Evolutionary conservation across 257 asterid species (phyloP).

Genomic region (Gentiana straminea): DNA sequence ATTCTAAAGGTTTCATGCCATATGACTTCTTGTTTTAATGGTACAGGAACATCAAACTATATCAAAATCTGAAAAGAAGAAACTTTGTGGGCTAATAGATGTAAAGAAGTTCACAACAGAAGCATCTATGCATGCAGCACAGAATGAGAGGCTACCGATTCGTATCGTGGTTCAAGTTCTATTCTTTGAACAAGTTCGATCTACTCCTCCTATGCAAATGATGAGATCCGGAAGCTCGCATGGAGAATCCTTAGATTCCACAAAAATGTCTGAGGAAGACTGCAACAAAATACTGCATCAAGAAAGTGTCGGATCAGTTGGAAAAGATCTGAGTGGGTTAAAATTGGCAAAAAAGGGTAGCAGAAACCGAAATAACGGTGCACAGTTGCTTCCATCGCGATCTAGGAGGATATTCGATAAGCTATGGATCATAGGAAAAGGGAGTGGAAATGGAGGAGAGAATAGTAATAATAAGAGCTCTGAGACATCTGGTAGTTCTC

Average conservation of each 20-base stretch:
- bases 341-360: conserved; percentile 39
- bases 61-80: conserved; percentile 65
- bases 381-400: conserved; percentile 71
- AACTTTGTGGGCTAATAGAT: conserved; percentile 62
- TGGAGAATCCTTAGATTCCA: conserved; percentile 21
- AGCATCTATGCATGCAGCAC: conserved; percentile 85
- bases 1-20: background rate
- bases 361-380: conserved; percentile 39
- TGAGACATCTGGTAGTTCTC: conserved; percentile 82
- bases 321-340: conserved; percentile 38
- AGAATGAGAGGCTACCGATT: conserved; percentile 76
- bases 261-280: conserved; percentile 24
- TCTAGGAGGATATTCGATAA: conserved; percentile 79
- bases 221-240: conserved; percentile 12
- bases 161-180: conserved; percentile 79
- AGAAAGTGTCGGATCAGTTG: conserved; percentile 30
- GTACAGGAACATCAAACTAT: conserved; percentile 51
- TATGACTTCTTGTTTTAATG: background rate
- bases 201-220: conserved; percentile 36
- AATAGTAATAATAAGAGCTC: conserved; percentile 54
- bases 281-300: conserved; percentile 28
- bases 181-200: conserved; percentile 61
- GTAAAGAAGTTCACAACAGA: conserved; percentile 54
- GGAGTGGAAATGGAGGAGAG: conserved; percentile 17
- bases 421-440: conserved; percentile 65